Percentiles rank a stretch among this genome's conserved stretches.
phyloP scores from a whole-genome alignment of 1,284 basidiomycete genomes.

The Cryptococcus hybrid region DNA sequence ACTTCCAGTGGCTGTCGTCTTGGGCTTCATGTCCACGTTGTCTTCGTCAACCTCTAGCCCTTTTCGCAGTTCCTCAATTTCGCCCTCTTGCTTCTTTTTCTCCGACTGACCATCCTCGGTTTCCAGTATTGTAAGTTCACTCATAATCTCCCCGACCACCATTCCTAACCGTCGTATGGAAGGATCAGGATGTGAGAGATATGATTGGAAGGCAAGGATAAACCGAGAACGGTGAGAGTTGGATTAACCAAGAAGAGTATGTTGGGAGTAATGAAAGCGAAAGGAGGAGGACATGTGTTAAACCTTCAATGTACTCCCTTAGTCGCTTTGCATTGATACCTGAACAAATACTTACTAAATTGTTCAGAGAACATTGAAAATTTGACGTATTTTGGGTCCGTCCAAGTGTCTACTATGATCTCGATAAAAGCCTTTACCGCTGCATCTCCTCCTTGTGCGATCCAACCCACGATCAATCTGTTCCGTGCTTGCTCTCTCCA shows the following conservation, averaged over 20 bases:
- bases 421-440: constrained; percentile 46
- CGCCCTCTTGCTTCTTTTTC: constrained; percentile 19
- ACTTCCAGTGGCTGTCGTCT: constrained; percentile 19
- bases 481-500: constrained; percentile 15
- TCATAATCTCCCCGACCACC: constrained; percentile 76
- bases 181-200: constrained; percentile 74
- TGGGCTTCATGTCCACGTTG: constrained; percentile 1
- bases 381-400: constrained; percentile 47
- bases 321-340: no score
- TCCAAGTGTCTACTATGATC: constrained; percentile 41
- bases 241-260: constrained; percentile 51
- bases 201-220: constrained; percentile 69
- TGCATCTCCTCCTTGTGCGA: constrained; percentile 44
- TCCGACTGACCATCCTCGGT: constrained; percentile 1
- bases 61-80: constrained; percentile 41
- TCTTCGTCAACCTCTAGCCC: constrained; percentile 38
- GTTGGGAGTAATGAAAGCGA: constrained; percentile 61
- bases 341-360: constrained; percentile 30
- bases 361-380: constrained; percentile 44
- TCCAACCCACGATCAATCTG: constrained; percentile 38
- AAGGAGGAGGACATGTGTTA: constrained; percentile 68
- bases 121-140: constrained; percentile 33
- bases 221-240: constrained; percentile 59
- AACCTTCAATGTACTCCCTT: constrained; percentile 51
- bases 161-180: constrained; percentile 85